These are phyloP conservation scores for Nadsonia fulvescens DNA, from an alignment of 805 yeast species.

Conservation along the genomic window DNA sequence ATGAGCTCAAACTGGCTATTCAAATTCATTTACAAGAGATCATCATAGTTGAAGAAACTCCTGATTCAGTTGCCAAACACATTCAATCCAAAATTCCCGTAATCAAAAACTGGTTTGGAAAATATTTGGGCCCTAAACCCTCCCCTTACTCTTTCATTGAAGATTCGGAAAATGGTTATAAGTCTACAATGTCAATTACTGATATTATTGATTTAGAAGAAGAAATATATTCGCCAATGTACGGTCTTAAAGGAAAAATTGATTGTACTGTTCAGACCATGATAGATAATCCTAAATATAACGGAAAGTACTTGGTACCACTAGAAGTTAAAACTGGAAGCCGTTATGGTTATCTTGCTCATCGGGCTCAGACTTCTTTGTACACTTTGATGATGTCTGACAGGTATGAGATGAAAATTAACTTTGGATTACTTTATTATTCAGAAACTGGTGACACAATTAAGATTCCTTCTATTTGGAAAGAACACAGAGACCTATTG, in stretches of 20 bases:
- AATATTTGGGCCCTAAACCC: conserved; percentile 14
- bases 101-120: conserved; percentile 14
- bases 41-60: conserved; percentile 31
- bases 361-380: conserved; percentile 72
- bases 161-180: conserved; percentile 14
- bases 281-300: conserved; percentile 19
- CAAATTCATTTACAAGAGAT: conserved; percentile 8
- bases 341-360: conserved; percentile 34
- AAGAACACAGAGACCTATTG: conserved; percentile 50
- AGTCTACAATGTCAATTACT: conserved; percentile 31
- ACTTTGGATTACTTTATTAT: conserved; percentile 53
- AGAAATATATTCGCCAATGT: conserved; percentile 77
- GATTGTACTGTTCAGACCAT: conserved; percentile 68
- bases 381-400: conserved; percentile 69
- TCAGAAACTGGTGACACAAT: conserved; percentile 41
- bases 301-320: conserved; percentile 44
- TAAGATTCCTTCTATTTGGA: conserved; percentile 31
- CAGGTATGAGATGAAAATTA: conserved; percentile 51
- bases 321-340: conserved; percentile 83
- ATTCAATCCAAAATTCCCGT: conserved; percentile 15
- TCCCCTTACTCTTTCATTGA: conserved; percentile 6
- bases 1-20: conserved; percentile 34
- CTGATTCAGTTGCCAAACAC: conserved; percentile 36
- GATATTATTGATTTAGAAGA: conserved; percentile 76
- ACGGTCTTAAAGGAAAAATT: conserved; percentile 74